Conservation (phyloP, 2,329 filamentous ascomycete genomes). For the Cercospora sesami region DNA sequence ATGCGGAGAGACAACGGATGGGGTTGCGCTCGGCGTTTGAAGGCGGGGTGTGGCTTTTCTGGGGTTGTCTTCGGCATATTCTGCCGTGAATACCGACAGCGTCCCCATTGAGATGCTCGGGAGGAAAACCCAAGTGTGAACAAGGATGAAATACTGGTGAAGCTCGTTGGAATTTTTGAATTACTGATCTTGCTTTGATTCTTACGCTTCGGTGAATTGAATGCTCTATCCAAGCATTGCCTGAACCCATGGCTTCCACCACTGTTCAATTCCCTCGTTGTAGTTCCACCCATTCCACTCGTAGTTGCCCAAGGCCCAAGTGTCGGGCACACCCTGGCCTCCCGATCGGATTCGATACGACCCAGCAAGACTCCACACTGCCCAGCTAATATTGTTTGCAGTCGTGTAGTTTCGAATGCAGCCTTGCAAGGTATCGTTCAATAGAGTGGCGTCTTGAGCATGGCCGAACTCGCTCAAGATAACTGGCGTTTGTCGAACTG, state of each 20-base stretch:
- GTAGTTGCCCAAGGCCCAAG: slow-evolving; percentile 52
- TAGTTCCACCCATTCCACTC: slow-evolving; percentile 53
- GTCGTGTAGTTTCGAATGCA: slow-evolving; percentile 51
- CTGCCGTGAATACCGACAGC: not conserved
- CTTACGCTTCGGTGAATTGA: not conserved
- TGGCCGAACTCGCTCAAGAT: slow-evolving; percentile 43
- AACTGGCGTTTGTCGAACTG: slow-evolving; percentile 41
- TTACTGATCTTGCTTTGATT: not conserved
- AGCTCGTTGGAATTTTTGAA: not conserved
- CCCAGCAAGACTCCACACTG: slow-evolving; percentile 53
- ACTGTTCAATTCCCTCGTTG: slow-evolving; percentile 48
- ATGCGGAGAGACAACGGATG: not conserved
- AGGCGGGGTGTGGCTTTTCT: not conserved
- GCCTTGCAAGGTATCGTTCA: slow-evolving; percentile 50
- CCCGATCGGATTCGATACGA: slow-evolving; percentile 51
- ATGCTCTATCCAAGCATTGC: slow-evolving; percentile 7
- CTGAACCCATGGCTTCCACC: slow-evolving; percentile 54
- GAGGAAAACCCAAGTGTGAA: not conserved
- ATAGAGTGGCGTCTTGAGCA: slow-evolving; percentile 43
- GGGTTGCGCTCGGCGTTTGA: slow-evolving; percentile 3
- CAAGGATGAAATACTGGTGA: not conserved
- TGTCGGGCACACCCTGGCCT: slow-evolving; percentile 49
- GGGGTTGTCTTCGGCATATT: not conserved
- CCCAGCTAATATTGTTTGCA: slow-evolving; percentile 51
- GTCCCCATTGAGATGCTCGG: not conserved